Evolutionary conservation across 352 stramenopile genomes (phyloP).

Genomic region (Elongisporangium undulatum): DNA sequence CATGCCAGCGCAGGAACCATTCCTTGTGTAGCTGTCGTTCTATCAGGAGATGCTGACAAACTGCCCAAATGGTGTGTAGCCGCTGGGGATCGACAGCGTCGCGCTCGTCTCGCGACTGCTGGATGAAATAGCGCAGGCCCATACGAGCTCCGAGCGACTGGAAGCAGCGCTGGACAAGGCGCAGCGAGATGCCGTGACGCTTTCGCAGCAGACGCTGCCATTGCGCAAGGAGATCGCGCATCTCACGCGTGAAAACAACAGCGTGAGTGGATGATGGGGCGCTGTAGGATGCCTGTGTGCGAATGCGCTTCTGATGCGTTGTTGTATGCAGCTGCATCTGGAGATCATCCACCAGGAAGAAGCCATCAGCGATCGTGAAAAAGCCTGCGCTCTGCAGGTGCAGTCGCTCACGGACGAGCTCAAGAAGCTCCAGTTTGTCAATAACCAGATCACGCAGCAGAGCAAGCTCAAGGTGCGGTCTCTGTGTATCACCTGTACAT

Average conservation of each 20-base stretch:
- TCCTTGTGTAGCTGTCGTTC: neutral
- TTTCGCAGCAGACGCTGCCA: conserved; percentile 65
- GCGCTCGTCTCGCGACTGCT: conserved; percentile 54
- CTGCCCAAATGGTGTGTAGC: conserved; percentile 12
- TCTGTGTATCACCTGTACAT: neutral
- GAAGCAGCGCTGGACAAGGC: conserved; percentile 44
- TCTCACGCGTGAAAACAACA: conserved; percentile 76
- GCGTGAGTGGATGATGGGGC: conserved; percentile 17
- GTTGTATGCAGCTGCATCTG: conserved; percentile 43
- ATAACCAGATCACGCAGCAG: conserved; percentile 47
- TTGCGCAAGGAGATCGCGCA: conserved; percentile 74
- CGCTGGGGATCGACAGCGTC: conserved; percentile 55
- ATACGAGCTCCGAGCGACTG: conserved; percentile 21
- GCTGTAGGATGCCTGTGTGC: neutral
- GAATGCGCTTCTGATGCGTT: neutral
- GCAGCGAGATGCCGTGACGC: conserved; percentile 54
- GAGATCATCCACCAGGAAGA: conserved; percentile 84
- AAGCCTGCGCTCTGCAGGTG: conserved; percentile 54
- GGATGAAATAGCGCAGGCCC: conserved; percentile 34
- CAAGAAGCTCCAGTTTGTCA: conserved; percentile 67
- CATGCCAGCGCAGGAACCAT: neutral
- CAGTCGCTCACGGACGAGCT: conserved; percentile 70
- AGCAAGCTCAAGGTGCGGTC: conserved; percentile 45
- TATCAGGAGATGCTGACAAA: neutral
- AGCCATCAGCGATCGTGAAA: conserved; percentile 57